These are phyloP conservation scores for Ramaria sp. DNA, from an alignment of 768 basidiomycete species.

Conservation along the genomic window DNA sequence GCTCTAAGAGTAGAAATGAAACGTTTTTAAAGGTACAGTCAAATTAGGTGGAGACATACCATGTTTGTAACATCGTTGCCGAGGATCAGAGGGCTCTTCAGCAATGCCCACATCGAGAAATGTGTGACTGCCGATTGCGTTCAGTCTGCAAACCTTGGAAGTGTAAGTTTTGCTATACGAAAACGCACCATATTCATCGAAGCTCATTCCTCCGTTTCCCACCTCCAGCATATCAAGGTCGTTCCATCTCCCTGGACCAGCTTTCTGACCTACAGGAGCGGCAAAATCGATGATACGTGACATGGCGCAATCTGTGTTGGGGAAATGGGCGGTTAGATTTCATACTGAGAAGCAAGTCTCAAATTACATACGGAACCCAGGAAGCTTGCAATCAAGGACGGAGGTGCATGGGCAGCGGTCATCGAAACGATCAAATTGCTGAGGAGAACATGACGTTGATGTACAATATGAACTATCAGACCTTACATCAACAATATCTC, in stretches of 20 bases:
- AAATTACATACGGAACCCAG: conserved; percentile 25
- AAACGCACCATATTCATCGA: conserved; percentile 27
- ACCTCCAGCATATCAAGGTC: conserved; percentile 30
- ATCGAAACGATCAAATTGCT: conserved; percentile 26
- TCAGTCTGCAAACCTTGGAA: no score
- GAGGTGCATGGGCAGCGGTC: conserved; percentile 27
- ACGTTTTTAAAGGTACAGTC: neutral
- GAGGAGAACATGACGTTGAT: neutral
- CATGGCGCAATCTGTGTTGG: conserved; percentile 10
- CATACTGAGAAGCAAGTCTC: neutral
- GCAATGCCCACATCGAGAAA: conserved; percentile 32
- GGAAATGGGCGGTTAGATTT: neutral
- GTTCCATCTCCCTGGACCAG: conserved; percentile 25
- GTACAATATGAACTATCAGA: neutral
- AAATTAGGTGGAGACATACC: conserved; percentile 13
- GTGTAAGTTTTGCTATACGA: neutral
- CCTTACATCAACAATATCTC: conserved; percentile 14
- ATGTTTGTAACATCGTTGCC: conserved; percentile 30
- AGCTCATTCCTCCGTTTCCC: conserved; percentile 27
- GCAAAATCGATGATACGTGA: conserved; percentile 27
- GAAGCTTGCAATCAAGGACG: conserved; percentile 27
- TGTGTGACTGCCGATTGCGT: conserved; percentile 21
- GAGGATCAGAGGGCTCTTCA: conserved; percentile 32
- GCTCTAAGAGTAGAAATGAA: conserved; percentile 12
- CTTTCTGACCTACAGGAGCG: conserved; percentile 26